A percentile compares a stretch with the other conserved stretches of the same genome.
Evolutionary conservation across 2,329 filamentous ascomycete genomes (phyloP).

Genomic region (Cytospora piceicola): DNA sequence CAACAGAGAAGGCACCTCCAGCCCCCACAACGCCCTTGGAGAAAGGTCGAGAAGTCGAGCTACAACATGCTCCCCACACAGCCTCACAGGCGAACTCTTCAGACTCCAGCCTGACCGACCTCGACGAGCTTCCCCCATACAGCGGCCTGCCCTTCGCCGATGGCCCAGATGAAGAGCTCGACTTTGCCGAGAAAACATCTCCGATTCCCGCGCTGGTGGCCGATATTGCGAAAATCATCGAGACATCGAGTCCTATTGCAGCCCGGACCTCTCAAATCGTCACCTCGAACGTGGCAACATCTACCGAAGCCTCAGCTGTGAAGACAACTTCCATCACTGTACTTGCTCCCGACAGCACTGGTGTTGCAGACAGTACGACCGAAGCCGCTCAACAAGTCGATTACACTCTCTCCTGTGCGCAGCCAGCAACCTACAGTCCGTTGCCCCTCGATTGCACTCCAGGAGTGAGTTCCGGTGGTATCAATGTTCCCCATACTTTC

Average conservation of each 20-base stretch:
- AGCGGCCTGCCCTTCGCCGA: neutral
- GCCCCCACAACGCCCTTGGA: neutral
- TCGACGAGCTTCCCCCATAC: neutral
- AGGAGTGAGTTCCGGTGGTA: neutral
- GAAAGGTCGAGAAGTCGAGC: neutral
- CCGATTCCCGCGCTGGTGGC: conserved; percentile 17
- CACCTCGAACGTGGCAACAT: too few relatives aligned
- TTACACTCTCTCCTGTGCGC: neutral
- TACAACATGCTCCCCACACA: neutral
- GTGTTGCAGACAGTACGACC: neutral
- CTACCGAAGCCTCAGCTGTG: neutral
- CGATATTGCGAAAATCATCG: conserved; percentile 16
- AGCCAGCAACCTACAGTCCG: neutral
- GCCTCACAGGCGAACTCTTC: neutral
- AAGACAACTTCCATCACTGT: neutral
- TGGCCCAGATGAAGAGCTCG: neutral
- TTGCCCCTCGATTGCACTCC: neutral
- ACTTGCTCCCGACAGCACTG: neutral
- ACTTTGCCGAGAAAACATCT: neutral
- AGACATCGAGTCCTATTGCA: neutral
- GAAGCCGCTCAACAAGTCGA: neutral
- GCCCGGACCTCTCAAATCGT: too few relatives aligned
- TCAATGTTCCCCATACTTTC: neutral
- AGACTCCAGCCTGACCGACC: neutral
- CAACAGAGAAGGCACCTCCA: too few relatives aligned